Conservation (phyloP, 805 yeast species). For the Lachancea dasiensis region DNA sequence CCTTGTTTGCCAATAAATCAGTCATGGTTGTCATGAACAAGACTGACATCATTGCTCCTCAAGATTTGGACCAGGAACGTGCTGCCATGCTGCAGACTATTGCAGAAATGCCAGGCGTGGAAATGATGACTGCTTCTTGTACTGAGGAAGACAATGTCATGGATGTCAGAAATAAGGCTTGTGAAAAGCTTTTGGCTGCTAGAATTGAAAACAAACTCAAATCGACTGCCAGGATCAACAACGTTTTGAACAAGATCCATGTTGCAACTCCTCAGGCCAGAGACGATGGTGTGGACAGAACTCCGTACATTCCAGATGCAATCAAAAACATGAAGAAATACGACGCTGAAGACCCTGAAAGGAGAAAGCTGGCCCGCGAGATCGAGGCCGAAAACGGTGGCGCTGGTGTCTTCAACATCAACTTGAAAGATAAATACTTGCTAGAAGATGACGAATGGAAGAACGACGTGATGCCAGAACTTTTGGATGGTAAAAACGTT, state of each 20-base stretch:
- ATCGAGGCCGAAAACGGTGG: slow-evolving; percentile 95
- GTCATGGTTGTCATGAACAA: slow-evolving; percentile 95
- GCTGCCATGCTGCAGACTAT: slow-evolving; percentile 66
- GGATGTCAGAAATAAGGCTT: slow-evolving; percentile 94
- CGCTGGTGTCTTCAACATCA: slow-evolving; percentile 95
- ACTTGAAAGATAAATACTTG: slow-evolving; percentile 85
- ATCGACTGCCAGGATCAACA: slow-evolving; percentile 82
- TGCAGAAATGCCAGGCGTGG: slow-evolving; percentile 69
- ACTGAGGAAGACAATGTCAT: slow-evolving; percentile 90
- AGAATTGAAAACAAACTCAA: slow-evolving; percentile 95
- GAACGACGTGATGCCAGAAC: slow-evolving; percentile 94
- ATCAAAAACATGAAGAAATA: slow-evolving; percentile 56
- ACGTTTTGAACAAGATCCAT: slow-evolving; percentile 90
- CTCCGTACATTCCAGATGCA: slow-evolving; percentile 77
- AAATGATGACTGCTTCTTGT: slow-evolving; percentile 89
- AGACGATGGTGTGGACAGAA: slow-evolving; percentile 70
- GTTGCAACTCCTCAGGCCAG: slow-evolving; percentile 86
- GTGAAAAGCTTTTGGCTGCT: slow-evolving; percentile 91
- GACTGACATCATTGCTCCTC: slow-evolving; percentile 80
- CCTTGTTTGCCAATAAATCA: slow-evolving; percentile 92
- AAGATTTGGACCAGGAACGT: slow-evolving; percentile 73
- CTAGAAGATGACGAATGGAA: slow-evolving; percentile 98
- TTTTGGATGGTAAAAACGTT: slow-evolving; percentile 91
- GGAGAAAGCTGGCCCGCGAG: slow-evolving; percentile 78
- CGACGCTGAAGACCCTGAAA: slow-evolving; percentile 73